These are phyloP conservation scores for Penicillium sclerotigenum DNA, from an alignment of 2,329 filamentous ascomycete species.

Conservation along the genomic window DNA sequence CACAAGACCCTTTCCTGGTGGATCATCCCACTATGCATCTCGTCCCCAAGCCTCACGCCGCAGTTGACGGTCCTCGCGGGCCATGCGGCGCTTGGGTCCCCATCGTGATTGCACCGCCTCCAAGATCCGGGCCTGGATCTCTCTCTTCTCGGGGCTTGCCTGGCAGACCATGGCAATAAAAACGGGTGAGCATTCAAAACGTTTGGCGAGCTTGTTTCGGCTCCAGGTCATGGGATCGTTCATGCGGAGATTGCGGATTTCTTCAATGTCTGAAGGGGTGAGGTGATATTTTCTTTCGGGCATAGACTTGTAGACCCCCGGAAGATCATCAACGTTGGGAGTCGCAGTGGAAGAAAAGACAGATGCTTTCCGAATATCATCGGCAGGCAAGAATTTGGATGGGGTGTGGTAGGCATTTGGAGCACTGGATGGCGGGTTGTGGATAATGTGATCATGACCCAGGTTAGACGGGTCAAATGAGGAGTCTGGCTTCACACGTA, in stretches of 20 bases:
- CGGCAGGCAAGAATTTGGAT: conserved; percentile 59
- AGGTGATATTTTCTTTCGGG: conserved; percentile 62
- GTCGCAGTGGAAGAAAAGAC: conserved; percentile 24
- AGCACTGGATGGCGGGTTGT: conserved; percentile 63
- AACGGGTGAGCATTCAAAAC: conserved; percentile 61
- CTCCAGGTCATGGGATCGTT: conserved; percentile 60
- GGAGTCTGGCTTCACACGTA: conserved; percentile 52
- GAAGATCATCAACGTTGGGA: conserved; percentile 34
- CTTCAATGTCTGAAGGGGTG: conserved; percentile 53
- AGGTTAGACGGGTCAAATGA: conserved; percentile 46
- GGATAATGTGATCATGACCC: conserved; percentile 56
- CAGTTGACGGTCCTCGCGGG: conserved; percentile 58
- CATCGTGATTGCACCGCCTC: conserved; percentile 58
- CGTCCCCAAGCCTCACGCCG: conserved; percentile 61
- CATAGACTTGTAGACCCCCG: conserved; percentile 49
- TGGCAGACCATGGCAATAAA: conserved; percentile 61
- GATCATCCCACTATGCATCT: conserved; percentile 45
- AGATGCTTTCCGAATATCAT: conserved; percentile 53
- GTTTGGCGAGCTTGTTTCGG: conserved; percentile 56
- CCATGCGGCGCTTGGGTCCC: conserved; percentile 58
- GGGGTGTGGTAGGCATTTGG: conserved; percentile 65
- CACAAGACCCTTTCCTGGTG: neutral
- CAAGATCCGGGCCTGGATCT: conserved; percentile 47
- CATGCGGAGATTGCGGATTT: conserved; percentile 56
- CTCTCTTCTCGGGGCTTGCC: conserved; percentile 50